These are phyloP conservation scores for Malassezia nana DNA, from an alignment of 1,284 basidiomycete genomes.

Conservation along the genomic window DNA sequence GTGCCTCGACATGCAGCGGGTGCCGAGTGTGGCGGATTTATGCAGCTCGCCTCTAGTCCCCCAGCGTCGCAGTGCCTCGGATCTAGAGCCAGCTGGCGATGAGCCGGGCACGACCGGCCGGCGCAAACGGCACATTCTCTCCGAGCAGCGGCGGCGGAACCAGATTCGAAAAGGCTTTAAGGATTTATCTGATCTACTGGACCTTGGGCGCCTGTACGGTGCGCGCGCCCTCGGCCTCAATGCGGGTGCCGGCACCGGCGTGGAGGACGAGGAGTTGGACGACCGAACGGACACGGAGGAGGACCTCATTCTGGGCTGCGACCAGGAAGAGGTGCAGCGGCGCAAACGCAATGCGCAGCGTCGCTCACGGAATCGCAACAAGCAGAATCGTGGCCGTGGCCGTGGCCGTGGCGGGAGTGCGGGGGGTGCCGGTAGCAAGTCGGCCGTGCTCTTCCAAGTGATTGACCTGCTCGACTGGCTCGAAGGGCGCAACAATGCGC, in stretches of 20 bases:
- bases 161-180: slow-evolving; percentile 45
- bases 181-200: slow-evolving; percentile 42
- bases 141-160: slow-evolving; percentile 42
- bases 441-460: slow-evolving; percentile 45
- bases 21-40: not conserved
- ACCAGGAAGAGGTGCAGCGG: slow-evolving; percentile 18
- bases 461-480: slow-evolving; percentile 45
- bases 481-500: slow-evolving; percentile 29
- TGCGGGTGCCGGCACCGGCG: slow-evolving; percentile 41
- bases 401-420: slow-evolving; percentile 42
- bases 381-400: slow-evolving; percentile 18
- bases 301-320: slow-evolving; percentile 16
- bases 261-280: slow-evolving; percentile 44
- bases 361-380: slow-evolving; percentile 10
- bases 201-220: slow-evolving; percentile 37
- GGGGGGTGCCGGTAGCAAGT: slow-evolving; percentile 42
- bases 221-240: slow-evolving; percentile 43
- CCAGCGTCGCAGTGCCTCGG: not conserved
- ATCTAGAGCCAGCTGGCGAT: not conserved
- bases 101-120: not conserved
- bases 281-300: slow-evolving; percentile 40
- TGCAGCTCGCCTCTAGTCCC: not conserved
- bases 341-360: slow-evolving; percentile 16
- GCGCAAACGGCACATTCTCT: slow-evolving; percentile 15
- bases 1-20: not conserved